phyloP scores from a whole-genome alignment of 352 stramenopile species.

The Globisporangium camurandrum region DNA sequence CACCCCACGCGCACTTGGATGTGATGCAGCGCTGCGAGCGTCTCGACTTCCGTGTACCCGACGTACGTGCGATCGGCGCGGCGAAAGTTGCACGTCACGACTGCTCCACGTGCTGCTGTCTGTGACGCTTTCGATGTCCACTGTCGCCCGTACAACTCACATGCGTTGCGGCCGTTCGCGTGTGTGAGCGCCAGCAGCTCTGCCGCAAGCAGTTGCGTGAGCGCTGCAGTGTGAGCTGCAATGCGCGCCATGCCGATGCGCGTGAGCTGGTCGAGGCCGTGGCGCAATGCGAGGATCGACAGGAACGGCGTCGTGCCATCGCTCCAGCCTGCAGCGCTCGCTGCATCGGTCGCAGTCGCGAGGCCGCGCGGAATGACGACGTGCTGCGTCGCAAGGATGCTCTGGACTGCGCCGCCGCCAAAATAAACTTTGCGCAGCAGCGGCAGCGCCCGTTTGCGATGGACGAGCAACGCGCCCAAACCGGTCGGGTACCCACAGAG shows the following conservation, averaged over 20 bases:
- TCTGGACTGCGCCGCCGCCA: slow-evolving; percentile 57
- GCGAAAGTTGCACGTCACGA: slow-evolving; percentile 63
- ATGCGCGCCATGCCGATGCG: slow-evolving; percentile 39
- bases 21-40: slow-evolving; percentile 56
- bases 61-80: slow-evolving; percentile 46
- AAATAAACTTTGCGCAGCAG: slow-evolving; percentile 50
- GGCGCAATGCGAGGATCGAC: slow-evolving; percentile 45
- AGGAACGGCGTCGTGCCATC: slow-evolving; percentile 68
- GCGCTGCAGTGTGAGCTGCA: slow-evolving; percentile 32
- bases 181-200: slow-evolving; percentile 32
- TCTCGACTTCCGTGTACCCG: slow-evolving; percentile 61
- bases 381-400: slow-evolving; percentile 40
- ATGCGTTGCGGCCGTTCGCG: slow-evolving; percentile 40
- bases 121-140: neutral
- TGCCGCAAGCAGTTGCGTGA: slow-evolving; percentile 32
- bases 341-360: slow-evolving; percentile 1
- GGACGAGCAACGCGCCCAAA: slow-evolving; percentile 50
- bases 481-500: slow-evolving; percentile 73
- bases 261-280: slow-evolving; percentile 40
- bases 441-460: slow-evolving; percentile 24
- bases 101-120: slow-evolving; percentile 23
- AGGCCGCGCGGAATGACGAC: slow-evolving; percentile 27
- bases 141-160: slow-evolving; percentile 46
- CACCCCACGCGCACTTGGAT: slow-evolving; percentile 71
- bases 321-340: slow-evolving; percentile 26